Conservation (phyloP, 495 filamentous ascomycete genomes). For the Geopyxis carbonaria region DNA sequence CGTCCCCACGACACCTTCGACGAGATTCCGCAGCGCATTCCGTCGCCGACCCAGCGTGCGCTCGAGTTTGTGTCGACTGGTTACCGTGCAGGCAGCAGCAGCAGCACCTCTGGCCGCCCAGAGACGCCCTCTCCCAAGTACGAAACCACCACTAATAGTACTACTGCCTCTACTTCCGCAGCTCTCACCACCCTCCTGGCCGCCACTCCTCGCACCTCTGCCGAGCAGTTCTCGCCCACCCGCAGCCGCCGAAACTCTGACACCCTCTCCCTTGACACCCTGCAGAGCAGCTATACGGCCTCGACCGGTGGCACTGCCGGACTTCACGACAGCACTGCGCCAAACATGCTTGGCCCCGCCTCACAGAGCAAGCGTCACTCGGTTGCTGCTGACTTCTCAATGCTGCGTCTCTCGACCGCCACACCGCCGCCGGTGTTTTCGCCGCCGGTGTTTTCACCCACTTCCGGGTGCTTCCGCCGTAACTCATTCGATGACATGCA, state of each 20-base stretch:
- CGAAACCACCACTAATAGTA: no score
- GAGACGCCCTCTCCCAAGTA: neutral
- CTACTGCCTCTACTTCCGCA: neutral
- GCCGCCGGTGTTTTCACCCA: conserved; percentile 7
- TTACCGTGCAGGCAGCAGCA: conserved; percentile 3
- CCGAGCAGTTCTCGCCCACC: neutral
- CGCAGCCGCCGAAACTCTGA: conserved; percentile 3
- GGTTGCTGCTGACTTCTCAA: conserved; percentile 12
- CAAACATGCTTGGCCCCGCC: conserved; percentile 5
- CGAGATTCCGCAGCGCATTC: conserved; percentile 14
- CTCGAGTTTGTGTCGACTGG: conserved; percentile 24
- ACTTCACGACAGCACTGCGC: conserved; percentile 8
- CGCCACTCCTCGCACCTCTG: neutral
- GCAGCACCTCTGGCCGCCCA: neutral
- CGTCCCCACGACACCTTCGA: neutral
- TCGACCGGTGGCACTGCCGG: conserved; percentile 10
- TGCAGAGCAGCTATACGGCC: neutral
- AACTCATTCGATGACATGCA: no score
- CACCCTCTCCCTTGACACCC: conserved; percentile 5
- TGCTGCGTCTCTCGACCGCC: conserved; percentile 12
- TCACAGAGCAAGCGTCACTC: conserved; percentile 16
- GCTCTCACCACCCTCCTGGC: neutral
- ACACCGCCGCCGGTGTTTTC: conserved; percentile 14
- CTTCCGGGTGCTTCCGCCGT: no score
- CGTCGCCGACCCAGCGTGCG: conserved; percentile 21